Base-by-base conservation (phyloP, 139 green algal species). In the Chlamydomonas eustigma region DNA sequence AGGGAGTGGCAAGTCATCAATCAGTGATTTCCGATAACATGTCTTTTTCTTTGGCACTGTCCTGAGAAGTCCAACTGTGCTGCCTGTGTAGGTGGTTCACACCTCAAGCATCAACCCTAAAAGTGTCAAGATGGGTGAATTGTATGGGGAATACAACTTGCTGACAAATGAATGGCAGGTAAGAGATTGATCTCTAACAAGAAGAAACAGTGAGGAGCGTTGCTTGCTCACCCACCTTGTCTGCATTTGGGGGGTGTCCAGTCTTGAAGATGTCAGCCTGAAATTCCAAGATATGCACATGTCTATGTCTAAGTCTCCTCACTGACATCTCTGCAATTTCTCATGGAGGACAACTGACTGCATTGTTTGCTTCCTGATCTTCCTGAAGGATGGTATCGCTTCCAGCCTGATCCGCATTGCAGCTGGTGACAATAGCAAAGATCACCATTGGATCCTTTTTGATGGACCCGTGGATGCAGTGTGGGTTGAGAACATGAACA, bases 401-500 rank as follows among this genome's bases (percentile, higher is more conserved):
- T 89, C 82, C 0, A 85, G 79, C 36, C 66, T 96, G 36, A 92
- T 95, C 37, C 78, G 90, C n/a, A 71, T 73, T 1, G 88, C 81
- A 22, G 84, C 87, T 6, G 77, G 63, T 2, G 82, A 92, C 51
- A 81, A 79, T 2, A 86, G 71, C 8, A 18, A 39, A 22, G 78
- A 89, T 37, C 76, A 83, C 51, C 90, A 94, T 71, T 97, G 91
- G 90, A 85, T 95, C 31, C 18, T 76, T 18, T 95, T 97, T 78
- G 91, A 96, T 74, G 91, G 91, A 0, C 91, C 91, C 2, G 91
- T 96, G 44, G 91, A 95, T 66, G 87, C 91, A 1, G 85, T 93
- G 31, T 96, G 91, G 91, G 89, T 96, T 31, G 91, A 96, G 81
- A 93, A 90, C 85, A 92, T 96, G 88, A 90, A 90, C 75, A 90